Base-by-base conservation (phyloP, 257 asterid species). In the Plantago elongata region DNA sequence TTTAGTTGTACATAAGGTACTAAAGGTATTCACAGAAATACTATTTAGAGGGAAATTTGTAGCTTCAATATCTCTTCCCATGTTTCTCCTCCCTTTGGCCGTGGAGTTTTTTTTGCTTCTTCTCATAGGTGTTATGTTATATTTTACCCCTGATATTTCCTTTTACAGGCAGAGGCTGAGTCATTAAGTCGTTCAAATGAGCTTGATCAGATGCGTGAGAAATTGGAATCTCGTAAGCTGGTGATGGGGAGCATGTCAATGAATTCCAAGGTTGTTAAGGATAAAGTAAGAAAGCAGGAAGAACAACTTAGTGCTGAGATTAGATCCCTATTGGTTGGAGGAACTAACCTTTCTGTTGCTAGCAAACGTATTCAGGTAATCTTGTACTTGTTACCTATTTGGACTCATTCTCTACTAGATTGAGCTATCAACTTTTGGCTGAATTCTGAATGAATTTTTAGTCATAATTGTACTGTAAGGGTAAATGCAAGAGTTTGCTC, bases 181-280 rank as follows among this genome's bases (percentile, higher is more conserved):
- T 86, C 97, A 52, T 77, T 89, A 75, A 78, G 64, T 62, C 65
- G 75, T 71, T 83, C 82, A 22, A 89, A 89, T 84, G 83, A 79
- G 86, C 90, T 92, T 67, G 90, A 78, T 77, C 87, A 80, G 77
- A 92, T 81, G 95, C 79, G 70, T 51, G 97, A 89, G 74, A 84
- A 79, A 60, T 64, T 86, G 72, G 90, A 83, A 74, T 79, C 77
- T 64, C 91, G 88, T 66, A 84, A 92, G 76, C 82, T 89, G 83
- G 82, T 86, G 72, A 92, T 92, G 97, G 97, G 95, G 64, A 92
- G 85, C 82, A 89, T 74, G 95, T 81, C 86, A 9, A 84, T 92
- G 97, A 84, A 75, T 54, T 89, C 99, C 14, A 89, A 89, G 79
- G 93, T 92, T 64, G 72, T 76, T 5, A 81, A 81, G 81, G 97